Evolutionary conservation across 176 grass and related monocot genomes (phyloP), one percentile per base, ranked within the genome.

Genomic region (Neostapfia colusana): DNA sequence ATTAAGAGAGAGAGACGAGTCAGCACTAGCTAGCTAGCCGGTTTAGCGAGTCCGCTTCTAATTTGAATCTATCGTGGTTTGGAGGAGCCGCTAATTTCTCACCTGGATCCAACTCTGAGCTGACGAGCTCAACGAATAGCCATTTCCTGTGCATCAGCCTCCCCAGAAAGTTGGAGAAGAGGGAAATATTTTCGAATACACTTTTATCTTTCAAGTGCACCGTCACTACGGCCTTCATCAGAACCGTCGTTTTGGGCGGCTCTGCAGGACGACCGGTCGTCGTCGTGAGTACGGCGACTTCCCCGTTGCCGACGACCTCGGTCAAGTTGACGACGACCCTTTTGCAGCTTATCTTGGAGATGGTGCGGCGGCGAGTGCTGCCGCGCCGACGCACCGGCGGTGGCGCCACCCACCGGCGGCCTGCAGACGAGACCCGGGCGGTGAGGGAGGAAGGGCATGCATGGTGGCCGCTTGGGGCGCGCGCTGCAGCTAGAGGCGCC

Each of bases 71-170:
- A 4, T 53, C n/a, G 49, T n/a, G 18, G 49, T 10, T 43, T 43
- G 11, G 31, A 31, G 11, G 31, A 31, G 31, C 31, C 31, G 31
- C 31, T 31, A 31, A n/a, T 10, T 7, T 70, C 74, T 72, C 79
- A 93, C 90, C 31, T 79, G 86, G 80, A 80, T 93, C 48, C 37
- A 93, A 37, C 11, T 87, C 87, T 6, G 64, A 13, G 85, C 87
- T 87, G 45, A 87, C 23, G 37, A 89, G 84, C 56, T 91, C 72
- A 8, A 88, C 68, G 2, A 26, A 36, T 6, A 91, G 51, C 57
- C 45, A 72, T 0, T 20, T 61, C 20, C 20, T 60, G 4, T 49
- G 28, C 1, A 69, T 20, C 67, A 84, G 15, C 17, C 85, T 81
- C 1, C 7, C 18, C 4, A 87, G 2, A 10, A 37, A 6, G 1